Conservation (phyloP, 352 stramenopile species). For the Phytophthora uliginosa region DNA sequence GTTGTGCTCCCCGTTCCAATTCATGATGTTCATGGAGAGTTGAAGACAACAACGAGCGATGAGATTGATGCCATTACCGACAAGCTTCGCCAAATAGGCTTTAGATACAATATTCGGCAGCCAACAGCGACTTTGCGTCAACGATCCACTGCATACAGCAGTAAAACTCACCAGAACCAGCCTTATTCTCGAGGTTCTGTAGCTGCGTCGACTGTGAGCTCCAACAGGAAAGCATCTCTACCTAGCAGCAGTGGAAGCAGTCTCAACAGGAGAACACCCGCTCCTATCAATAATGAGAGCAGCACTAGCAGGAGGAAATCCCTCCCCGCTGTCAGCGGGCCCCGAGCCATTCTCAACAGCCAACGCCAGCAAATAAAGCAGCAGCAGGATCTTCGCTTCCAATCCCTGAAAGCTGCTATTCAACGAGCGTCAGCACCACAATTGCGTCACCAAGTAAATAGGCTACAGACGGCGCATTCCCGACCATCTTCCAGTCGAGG, state of each 20-base stretch:
- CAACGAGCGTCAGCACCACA: conserved; percentile 15
- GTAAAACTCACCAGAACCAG: background rate
- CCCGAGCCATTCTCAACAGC: background rate
- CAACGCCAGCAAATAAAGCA: conserved; percentile 28
- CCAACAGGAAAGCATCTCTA: conserved; percentile 12
- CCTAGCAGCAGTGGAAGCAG: conserved; percentile 1
- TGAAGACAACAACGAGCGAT: conserved; percentile 8
- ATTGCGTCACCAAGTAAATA: background rate
- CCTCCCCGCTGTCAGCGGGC: background rate
- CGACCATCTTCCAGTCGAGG: conserved; percentile 1
- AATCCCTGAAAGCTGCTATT: conserved; percentile 51
- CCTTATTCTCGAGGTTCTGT: conserved; percentile 7
- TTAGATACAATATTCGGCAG: conserved; percentile 33
- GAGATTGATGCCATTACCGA: conserved; percentile 28
- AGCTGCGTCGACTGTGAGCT: background rate
- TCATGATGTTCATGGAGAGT: background rate
- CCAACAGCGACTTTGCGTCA: background rate
- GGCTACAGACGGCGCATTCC: background rate
- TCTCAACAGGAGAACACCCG: background rate
- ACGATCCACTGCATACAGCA: conserved; percentile 5
- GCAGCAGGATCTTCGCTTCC: conserved; percentile 52
- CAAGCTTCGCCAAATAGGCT: conserved; percentile 35
- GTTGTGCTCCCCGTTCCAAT: conserved; percentile 17
- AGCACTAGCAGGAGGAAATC: conserved; percentile 10
- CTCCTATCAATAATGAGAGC: background rate